Evolutionary conservation across 805 yeast species (phyloP).

Genomic region (Candida hispaniensis): DNA sequence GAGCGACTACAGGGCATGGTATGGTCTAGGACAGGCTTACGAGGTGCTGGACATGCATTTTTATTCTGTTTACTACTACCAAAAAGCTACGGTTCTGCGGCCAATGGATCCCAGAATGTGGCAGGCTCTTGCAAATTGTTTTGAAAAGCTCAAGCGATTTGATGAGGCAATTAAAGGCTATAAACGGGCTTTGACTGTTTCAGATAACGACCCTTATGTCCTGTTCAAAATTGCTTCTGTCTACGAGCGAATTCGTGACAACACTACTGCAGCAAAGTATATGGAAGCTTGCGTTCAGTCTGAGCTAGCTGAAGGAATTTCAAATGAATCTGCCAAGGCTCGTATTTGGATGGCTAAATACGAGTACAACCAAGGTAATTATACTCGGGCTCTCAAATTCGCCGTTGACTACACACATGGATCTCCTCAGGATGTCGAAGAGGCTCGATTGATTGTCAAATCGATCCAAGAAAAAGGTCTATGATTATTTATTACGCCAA

Average conservation of each 20-base stretch:
- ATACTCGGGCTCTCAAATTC: slow-evolving; percentile 57
- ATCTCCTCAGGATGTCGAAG: slow-evolving; percentile 78
- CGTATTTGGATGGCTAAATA: slow-evolving; percentile 75
- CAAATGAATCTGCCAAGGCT: slow-evolving; percentile 69
- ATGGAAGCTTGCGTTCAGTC: slow-evolving; percentile 58
- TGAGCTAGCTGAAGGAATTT: slow-evolving; percentile 52
- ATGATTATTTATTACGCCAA: too few relatives aligned
- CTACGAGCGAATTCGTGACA: slow-evolving; percentile 46
- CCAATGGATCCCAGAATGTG: slow-evolving; percentile 91
- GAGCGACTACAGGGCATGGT: slow-evolving; percentile 94
- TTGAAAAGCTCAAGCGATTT: slow-evolving; percentile 60
- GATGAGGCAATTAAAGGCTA: slow-evolving; percentile 73
- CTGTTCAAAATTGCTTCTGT: slow-evolving; percentile 59
- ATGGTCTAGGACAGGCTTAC: slow-evolving; percentile 95
- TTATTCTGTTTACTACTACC: slow-evolving; percentile 86
- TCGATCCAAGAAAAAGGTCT: slow-evolving; percentile 36
- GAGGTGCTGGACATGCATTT: slow-evolving; percentile 93
- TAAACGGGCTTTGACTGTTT: slow-evolving; percentile 58
- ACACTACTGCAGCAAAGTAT: slow-evolving; percentile 43
- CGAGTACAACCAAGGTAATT: slow-evolving; percentile 47
- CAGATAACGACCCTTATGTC: slow-evolving; percentile 45
- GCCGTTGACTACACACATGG: slow-evolving; percentile 65
- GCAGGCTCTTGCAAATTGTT: slow-evolving; percentile 89
- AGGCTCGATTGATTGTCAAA: slow-evolving; percentile 72
- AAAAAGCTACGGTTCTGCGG: slow-evolving; percentile 76